Evolutionary conservation across 73 alveolate species (phyloP).

Genomic region (Blepharisma japonicum): DNA sequence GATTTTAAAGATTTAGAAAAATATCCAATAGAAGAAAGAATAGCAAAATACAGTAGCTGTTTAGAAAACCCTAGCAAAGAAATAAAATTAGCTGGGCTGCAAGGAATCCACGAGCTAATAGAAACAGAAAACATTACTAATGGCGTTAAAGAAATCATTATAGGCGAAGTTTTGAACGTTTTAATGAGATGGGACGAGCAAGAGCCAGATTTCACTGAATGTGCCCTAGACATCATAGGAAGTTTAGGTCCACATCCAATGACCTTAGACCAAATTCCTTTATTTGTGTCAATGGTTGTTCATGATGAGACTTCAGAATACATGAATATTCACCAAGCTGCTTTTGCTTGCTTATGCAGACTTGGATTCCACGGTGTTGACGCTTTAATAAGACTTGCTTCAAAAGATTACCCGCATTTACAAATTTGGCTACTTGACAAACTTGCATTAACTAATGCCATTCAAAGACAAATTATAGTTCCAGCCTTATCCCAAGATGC

Average conservation of each 20-base stretch:
- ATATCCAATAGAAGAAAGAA: conserved; percentile 18
- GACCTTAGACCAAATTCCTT: not conserved
- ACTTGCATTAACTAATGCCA: conserved; percentile 71
- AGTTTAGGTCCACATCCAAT: conserved; percentile 13
- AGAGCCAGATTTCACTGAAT: conserved; percentile 15
- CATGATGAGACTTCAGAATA: conserved; percentile 17
- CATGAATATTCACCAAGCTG: conserved; percentile 19
- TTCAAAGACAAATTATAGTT: conserved; percentile 73
- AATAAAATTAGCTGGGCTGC: conserved; percentile 7
- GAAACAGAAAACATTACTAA: not conserved
- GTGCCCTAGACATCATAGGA: conserved; percentile 23
- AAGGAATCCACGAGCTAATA: conserved; percentile 9
- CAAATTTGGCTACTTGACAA: conserved; percentile 68
- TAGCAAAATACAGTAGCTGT: not conserved
- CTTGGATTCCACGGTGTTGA: conserved; percentile 74
- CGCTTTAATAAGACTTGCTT: conserved; percentile 75
- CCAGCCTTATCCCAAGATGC: conserved; percentile 75
- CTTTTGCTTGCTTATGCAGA: conserved; percentile 65
- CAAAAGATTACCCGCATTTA: conserved; percentile 70
- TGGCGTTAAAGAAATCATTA: not conserved
- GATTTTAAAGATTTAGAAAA: conserved; percentile 2
- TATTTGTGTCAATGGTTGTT: not conserved
- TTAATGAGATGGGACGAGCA: conserved; percentile 20
- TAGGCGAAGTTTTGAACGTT: not conserved
- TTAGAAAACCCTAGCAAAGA: not conserved